Evolutionary conservation across 139 green algal genomes (phyloP).

Genomic region (Closterium sp.): DNA sequence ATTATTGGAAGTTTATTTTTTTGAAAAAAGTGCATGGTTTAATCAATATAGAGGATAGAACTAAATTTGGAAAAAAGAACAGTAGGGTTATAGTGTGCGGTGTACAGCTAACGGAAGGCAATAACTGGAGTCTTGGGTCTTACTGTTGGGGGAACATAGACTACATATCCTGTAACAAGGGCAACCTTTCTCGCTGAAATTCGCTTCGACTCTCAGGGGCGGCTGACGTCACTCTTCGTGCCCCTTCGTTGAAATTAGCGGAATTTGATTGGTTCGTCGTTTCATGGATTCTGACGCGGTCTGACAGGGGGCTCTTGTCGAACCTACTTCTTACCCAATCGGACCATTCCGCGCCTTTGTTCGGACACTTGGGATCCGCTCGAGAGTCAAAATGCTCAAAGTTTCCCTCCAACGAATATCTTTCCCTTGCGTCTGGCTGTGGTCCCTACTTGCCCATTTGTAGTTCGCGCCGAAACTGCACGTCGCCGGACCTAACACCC

Average conservation of each 20-base stretch:
- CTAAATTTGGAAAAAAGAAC: too few relatives aligned
- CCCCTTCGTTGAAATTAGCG: not conserved
- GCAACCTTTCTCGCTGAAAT: too few relatives aligned
- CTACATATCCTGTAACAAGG: too few relatives aligned
- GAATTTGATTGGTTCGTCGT: not conserved
- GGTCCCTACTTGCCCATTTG: too few relatives aligned
- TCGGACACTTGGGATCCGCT: not conserved
- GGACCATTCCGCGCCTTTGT: not conserved
- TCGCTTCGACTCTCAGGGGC: too few relatives aligned
- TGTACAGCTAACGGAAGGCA: too few relatives aligned
- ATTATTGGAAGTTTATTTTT: too few relatives aligned
- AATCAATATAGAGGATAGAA: too few relatives aligned
- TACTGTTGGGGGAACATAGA: too few relatives aligned
- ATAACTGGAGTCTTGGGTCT: too few relatives aligned
- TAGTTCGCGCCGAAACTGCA: not conserved
- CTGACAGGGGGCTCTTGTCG: not conserved
- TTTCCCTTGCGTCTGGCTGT: not conserved
- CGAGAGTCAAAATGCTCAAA: not conserved
- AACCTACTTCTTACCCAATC: not conserved
- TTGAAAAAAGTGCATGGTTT: too few relatives aligned
- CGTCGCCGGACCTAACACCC: not conserved
- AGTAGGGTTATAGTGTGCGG: too few relatives aligned
- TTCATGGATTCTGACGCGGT: not conserved
- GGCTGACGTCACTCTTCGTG: not conserved
- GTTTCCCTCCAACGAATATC: not conserved